Conservation (phyloP, 179 eudicot genomes). For the Beta lomatogona region DNA sequence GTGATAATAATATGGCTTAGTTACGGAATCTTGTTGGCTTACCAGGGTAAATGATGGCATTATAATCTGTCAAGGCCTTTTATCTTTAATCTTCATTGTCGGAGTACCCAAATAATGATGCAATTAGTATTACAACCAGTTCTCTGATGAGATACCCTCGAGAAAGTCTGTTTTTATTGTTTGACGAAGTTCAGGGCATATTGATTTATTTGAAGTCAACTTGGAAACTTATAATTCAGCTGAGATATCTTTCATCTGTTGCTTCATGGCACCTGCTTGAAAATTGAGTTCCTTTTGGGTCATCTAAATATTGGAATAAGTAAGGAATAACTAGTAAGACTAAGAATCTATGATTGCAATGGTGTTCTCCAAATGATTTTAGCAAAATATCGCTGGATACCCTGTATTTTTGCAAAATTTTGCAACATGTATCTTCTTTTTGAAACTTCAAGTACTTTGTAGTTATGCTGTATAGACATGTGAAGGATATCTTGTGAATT, state of each 20-base stretch:
- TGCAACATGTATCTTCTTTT: background rate
- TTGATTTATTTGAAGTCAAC: background rate
- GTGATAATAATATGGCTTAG: background rate
- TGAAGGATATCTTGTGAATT: background rate
- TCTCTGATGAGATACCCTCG: background rate
- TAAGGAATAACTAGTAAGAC: background rate
- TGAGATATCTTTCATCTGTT: background rate
- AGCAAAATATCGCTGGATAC: background rate
- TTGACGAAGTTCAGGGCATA: background rate
- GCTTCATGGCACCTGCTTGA: background rate
- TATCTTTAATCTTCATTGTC: background rate
- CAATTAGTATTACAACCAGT: background rate
- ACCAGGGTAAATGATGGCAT: background rate
- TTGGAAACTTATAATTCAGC: background rate
- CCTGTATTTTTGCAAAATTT: background rate
- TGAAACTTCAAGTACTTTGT: background rate
- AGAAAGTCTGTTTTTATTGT: background rate
- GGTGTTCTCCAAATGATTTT: background rate
- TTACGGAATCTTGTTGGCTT: constrained; percentile 1
- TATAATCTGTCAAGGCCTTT: background rate
- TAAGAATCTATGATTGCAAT: background rate
- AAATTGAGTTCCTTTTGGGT: background rate
- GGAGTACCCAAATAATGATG: background rate
- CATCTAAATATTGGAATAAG: background rate
- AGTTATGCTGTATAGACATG: background rate